These are phyloP conservation scores for Diddensiella santjacobensis DNA, from an alignment of 805 yeast genomes.

Conservation along the genomic window DNA sequence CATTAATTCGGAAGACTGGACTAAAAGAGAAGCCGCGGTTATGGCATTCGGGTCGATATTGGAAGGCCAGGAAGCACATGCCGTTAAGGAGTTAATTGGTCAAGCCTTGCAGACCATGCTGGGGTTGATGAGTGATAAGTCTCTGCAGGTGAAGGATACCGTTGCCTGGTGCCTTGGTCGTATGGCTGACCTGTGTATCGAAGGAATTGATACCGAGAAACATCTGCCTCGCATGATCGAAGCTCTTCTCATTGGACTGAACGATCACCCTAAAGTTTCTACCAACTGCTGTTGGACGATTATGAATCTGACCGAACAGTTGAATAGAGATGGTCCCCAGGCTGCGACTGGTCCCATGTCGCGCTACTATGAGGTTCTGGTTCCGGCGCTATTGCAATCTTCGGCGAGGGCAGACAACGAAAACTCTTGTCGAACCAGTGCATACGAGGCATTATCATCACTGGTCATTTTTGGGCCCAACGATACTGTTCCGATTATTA, in stretches of 20 bases:
- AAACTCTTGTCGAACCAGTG: conserved; percentile 86
- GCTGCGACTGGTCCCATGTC: conserved; percentile 60
- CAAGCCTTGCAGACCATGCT: conserved; percentile 84
- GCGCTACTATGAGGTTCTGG: conserved; percentile 62
- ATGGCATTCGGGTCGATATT: conserved; percentile 98
- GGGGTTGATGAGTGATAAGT: conserved; percentile 65
- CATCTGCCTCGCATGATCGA: conserved; percentile 69
- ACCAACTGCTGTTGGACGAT: conserved; percentile 99
- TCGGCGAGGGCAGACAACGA: conserved; percentile 79
- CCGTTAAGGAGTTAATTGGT: conserved; percentile 61
- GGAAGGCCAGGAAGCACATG: conserved; percentile 84
- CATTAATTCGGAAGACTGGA: conserved; percentile 64
- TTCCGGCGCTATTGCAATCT: conserved; percentile 66
- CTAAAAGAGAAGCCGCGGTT: conserved; percentile 92
- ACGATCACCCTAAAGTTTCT: conserved; percentile 87
- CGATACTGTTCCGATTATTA: conserved; percentile 64
- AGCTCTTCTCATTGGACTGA: conserved; percentile 75
- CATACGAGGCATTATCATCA: conserved; percentile 87
- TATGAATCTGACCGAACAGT: conserved; percentile 85
- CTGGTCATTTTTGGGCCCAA: conserved; percentile 72
- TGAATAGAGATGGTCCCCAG: conserved; percentile 49
- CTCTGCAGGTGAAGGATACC: conserved; percentile 88
- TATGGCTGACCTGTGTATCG: conserved; percentile 82
- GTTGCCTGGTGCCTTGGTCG: conserved; percentile 98
- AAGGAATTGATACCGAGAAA: conserved; percentile 61